Base-by-base conservation (phyloP, 1,284 basidiomycete genomes). In the Tilletiopsis washingtonensis region DNA sequence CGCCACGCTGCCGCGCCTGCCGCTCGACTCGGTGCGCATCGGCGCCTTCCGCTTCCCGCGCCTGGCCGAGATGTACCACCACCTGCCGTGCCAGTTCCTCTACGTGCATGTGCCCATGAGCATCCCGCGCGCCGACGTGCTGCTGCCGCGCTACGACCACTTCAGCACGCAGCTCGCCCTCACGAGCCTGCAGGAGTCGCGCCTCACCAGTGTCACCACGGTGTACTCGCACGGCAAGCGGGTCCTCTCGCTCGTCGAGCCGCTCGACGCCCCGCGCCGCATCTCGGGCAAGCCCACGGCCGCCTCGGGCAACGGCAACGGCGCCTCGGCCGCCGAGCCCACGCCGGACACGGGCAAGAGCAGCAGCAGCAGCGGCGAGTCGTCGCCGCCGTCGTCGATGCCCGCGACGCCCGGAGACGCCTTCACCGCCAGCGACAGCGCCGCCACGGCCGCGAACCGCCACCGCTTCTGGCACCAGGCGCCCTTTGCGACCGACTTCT, bases 1-100 rank as follows among this genome's bases (percentile, higher is more conserved):
- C 40, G 42, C 60, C 1, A 47, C 54, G 17, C 50, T 72, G 43
- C 66, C 69, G 14, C 51, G 56, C 42, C 48, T 67, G 49, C 55
- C 64, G 34, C 47, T 66, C 17, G 62, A 62, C 36, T 59, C 59
- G 39, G 56, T 67, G 25, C 54, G 55, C 12, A 42, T 67, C 4
- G 61, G 62, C 11, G 51, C 62, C 34, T 59, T 61, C 53, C 66
- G 69, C 32, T 75, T 74, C 61, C 67, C 71, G 6, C 56, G 54
- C 26, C 65, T 76, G 23, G 59, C 59, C 3, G 64, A 60, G 42
- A 74, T 76, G 73, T 61, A 67, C 53, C 59, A 71, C 24, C 61
- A 56, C 42, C 62, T 74, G 42, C 67, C 69, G 5, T 76, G 74
- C 51, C 75, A 74, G 47, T 75, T 75, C 64, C 62, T 76, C 12